Evolutionary conservation across 1,284 basidiomycete species (phyloP), one percentile per base, ranked within the genome.

Genomic region (Trichosporon faecale): DNA sequence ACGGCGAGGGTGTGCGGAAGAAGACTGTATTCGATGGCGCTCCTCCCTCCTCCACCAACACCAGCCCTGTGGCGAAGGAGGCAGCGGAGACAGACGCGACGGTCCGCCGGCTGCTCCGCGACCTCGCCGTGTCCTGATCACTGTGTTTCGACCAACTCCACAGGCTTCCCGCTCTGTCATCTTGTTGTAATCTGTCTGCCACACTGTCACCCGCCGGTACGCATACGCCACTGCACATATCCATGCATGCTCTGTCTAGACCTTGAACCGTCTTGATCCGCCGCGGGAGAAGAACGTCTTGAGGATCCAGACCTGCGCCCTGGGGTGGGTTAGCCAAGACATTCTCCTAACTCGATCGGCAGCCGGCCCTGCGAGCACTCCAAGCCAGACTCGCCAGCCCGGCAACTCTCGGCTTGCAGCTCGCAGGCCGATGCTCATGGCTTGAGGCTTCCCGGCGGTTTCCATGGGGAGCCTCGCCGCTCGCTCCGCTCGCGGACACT

Each of bases 201-300:
- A 12, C n/a, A n/a, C n/a, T n/a, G n/a, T n/a, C n/a, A n/a, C n/a
- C n/a, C n/a, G n/a, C n/a, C n/a, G n/a, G n/a, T n/a, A n/a, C n/a
- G n/a, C n/a, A n/a, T n/a, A 33, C 31, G 31, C 31, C 31, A 33
- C 31, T 29, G 55, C 55, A 31, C 55, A 29, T 16, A 57, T 57
- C 29, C 29, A 31, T 60, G 57, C 29, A 61, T 61, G 29, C 57
- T 31, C 35, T 33, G 27, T n/a, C n/a, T 31, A 61, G 18, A 61
- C 57, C 57, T 61, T 61, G 57, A 61, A 61, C 57, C 57, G 57
- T 61, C 57, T 61, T 61, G 57, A 61, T 18, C 57, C 57, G 27
- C 57, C 27, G 80, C 91, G 89, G 40, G 91, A 94, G 85, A 95
- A 95, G 89, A 95, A 95, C 25, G 92, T 95, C 83, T 95, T 93